phyloP scores from a whole-genome alignment of 2,329 filamentous ascomycete species.

The Aspergillus caelatus region DNA sequence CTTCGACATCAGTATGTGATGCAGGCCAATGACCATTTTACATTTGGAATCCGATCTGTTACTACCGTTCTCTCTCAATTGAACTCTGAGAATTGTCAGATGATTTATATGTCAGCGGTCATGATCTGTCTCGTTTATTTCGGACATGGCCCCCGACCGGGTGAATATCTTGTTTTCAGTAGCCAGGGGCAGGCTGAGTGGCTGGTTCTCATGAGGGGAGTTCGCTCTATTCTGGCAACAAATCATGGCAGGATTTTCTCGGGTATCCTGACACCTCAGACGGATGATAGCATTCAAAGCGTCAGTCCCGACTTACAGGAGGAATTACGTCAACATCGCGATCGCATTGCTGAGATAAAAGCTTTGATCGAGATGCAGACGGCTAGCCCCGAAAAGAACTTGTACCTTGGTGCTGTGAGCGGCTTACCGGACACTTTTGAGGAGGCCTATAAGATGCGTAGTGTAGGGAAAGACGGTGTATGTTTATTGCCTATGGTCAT shows the following conservation, averaged over 20 bases:
- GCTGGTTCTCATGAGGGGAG: conserved; percentile 35
- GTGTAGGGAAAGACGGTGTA: conserved; percentile 13
- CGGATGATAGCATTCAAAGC: not conserved
- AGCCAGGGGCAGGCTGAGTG: conserved; percentile 33
- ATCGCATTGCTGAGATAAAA: conserved; percentile 16
- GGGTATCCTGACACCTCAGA: conserved; percentile 24
- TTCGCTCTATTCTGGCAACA: conserved; percentile 27
- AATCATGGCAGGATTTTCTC: conserved; percentile 27
- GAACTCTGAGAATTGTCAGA: conserved; percentile 32
- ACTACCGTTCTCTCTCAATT: conserved; percentile 31
- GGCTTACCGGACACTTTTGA: conserved; percentile 20
- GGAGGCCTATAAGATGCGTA: conserved; percentile 21
- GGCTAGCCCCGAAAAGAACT: not conserved
- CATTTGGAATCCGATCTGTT: conserved; percentile 37
- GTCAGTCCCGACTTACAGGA: conserved; percentile 17
- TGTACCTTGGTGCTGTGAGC: conserved; percentile 18
- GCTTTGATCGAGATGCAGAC: conserved; percentile 16
- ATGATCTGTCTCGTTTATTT: conserved; percentile 40
- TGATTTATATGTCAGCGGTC: conserved; percentile 34
- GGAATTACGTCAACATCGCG: conserved; percentile 21
- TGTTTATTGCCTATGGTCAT: conserved; percentile 29
- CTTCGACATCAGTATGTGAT: conserved; percentile 23
- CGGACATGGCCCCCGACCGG: conserved; percentile 29
- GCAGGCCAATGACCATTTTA: conserved; percentile 38
- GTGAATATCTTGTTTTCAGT: conserved; percentile 39